Evolutionary conservation across 1,284 basidiomycete genomes (phyloP), one percentile per base, ranked within the genome.

Genomic region (Neonothopanus nambi): DNA sequence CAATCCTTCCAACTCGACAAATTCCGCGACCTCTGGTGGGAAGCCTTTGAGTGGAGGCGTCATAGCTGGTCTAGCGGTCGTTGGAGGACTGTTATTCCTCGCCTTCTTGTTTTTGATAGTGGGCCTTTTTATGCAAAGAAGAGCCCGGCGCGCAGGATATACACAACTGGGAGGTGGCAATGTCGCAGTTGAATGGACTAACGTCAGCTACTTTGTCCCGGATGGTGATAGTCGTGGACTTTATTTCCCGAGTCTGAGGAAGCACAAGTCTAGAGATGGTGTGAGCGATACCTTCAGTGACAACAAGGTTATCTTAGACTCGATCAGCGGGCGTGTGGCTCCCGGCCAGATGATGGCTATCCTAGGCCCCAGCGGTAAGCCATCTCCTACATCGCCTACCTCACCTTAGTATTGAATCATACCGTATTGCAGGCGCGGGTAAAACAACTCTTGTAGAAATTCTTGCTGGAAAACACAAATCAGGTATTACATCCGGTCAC

Each of bases 381-480:
- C 3, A 15, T 17, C 20, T n/a, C n/a, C 52, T 51, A 33, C 28
- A 21, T 39, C n/a, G 9, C 15, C 26, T 26, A 24, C 15, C 15
- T 21, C 23, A 23, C 38, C 13, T n/a, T 30, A n/a, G 35, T 3
- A 43, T 20, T 13, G 24, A 36, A 24, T 37, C 52, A 51, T 51
- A 18, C 48, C 36, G 28, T 21, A 41, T 56, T 48, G 62, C 68
- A 73, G 88, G 85, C 51, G 89, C 91, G 9, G 91, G 91, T 41
- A 93, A 93, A 68, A 91, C 89, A 0, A 93, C 92, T 0, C 74
- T 95, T 24, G 84, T 94, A 15, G 93, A 95, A 64, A 82, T 95
- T 28, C 77, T 95, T 7, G 90, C 91, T 0, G 85, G 87, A 1
- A 89, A 85, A 61, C 71, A 67, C 58, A 95, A 95, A 72, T 78